Base-by-base conservation (phyloP, 2,329 filamentous ascomycete species). In the Epichloe uncinata region DNA sequence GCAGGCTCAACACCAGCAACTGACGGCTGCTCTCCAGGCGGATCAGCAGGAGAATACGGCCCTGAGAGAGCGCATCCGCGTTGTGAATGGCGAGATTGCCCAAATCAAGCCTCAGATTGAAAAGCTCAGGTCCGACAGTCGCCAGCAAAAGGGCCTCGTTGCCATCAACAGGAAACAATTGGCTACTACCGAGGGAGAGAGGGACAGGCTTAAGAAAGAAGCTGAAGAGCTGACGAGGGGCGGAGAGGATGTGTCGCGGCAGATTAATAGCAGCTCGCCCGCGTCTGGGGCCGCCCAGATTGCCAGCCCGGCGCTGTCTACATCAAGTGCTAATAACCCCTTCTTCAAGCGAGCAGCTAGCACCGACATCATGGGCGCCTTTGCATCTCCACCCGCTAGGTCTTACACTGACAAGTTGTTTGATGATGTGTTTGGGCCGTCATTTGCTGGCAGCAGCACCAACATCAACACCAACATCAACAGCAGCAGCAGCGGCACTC, bases 151-250 rank as follows among this genome's bases (percentile, higher is more conserved):
- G 70, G 93, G 93, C n/a, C 75, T 97, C 56, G 91, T 95, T 33
- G 90, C 93, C 42, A 98, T 98, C 70, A 96, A 96, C 71, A 97
- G 94, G 75, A 98, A 98, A 71, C 93, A 98, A 69, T 73, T 97
- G 53, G 80, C 84, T 36, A 96, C 90, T 1, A 87, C 85, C 51
- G 93, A 98, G 66, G 79, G 79, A 45, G 91, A 97, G 65, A 80
- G 87, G 34, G 91, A 97, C 53, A 91, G 87, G 71, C 73, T 95
- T 40, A 90, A 89, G 70, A 71, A 73, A 1, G 91, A 97, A 65
- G 83, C 84, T 43, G 82, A 82, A 52, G 81, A 80, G 47, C 75
- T 84, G 55, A 76, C 69, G 64, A 84, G 75, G 73, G 80, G 71
- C 60, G 79, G 71, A 57, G 79, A 79, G 61, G 82, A 81, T 53